phyloP scores from a whole-genome alignment of 257 asterid species.

The Misopates orontium region DNA sequence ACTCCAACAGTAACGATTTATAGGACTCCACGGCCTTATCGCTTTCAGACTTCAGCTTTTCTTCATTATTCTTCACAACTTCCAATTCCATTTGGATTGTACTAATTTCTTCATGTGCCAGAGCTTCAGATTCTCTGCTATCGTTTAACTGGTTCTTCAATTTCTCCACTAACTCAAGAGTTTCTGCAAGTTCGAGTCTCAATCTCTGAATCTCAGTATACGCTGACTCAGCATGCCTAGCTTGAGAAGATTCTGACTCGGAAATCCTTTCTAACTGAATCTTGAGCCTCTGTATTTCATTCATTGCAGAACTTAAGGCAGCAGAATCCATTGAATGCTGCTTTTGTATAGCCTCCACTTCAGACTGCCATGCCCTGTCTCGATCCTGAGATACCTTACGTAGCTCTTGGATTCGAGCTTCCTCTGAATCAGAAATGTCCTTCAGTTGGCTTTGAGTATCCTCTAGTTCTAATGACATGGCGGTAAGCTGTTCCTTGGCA shows the following conservation, averaged over 20 bases:
- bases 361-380: slow-evolving; percentile 78
- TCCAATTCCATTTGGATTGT: slow-evolving; percentile 60
- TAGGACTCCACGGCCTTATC: slow-evolving; percentile 43
- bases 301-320: slow-evolving; percentile 67
- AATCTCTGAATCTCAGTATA: slow-evolving; percentile 58
- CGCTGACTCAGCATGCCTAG: slow-evolving; percentile 73
- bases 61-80: slow-evolving; percentile 51
- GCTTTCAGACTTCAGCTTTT: slow-evolving; percentile 46
- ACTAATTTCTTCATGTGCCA: slow-evolving; percentile 55
- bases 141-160: slow-evolving; percentile 58
- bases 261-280: slow-evolving; percentile 51
- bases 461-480: slow-evolving; percentile 61
- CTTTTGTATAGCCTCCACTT: slow-evolving; percentile 73
- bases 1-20: slow-evolving; percentile 49
- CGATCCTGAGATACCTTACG: slow-evolving; percentile 83
- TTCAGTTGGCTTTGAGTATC: slow-evolving; percentile 63
- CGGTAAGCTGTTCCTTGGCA: slow-evolving; percentile 54
- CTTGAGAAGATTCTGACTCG: slow-evolving; percentile 69
- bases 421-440: slow-evolving; percentile 76
- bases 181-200: slow-evolving; percentile 58
- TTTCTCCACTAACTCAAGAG: slow-evolving; percentile 56
- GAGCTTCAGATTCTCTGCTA: slow-evolving; percentile 62
- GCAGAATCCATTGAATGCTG: slow-evolving; percentile 77
- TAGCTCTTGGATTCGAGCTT: slow-evolving; percentile 69
- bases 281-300: slow-evolving; percentile 78